phyloP scores from a whole-genome alignment of 805 yeast species.

The Yarrowia yakushimensis region DNA sequence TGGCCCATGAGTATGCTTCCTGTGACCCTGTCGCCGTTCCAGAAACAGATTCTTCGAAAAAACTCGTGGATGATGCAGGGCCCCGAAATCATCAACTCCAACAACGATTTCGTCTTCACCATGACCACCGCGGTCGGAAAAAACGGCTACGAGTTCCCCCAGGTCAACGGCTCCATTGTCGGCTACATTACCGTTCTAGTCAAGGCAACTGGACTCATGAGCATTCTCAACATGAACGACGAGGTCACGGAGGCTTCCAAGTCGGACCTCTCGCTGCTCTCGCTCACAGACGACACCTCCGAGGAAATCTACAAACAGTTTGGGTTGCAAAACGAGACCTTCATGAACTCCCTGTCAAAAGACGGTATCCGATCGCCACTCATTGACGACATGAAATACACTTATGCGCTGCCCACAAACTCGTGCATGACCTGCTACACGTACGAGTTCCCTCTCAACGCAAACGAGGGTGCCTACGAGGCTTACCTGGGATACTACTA shows the following conservation, averaged over 20 bases:
- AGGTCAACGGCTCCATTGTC: constrained; percentile 4
- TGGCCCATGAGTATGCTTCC: constrained; percentile 10
- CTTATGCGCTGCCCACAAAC: constrained; percentile 29
- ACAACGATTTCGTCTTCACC: constrained; percentile 9
- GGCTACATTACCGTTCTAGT: constrained; percentile 5
- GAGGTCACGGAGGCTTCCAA: background rate
- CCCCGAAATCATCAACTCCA: background rate
- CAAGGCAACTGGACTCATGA: background rate
- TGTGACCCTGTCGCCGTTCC: background rate
- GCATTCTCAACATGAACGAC: background rate
- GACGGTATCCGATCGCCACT: background rate
- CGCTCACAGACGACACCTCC: constrained; percentile 7
- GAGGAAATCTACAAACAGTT: background rate
- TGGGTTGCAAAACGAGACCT: background rate
- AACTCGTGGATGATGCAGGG: constrained; percentile 17
- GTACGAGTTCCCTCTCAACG: constrained; percentile 26
- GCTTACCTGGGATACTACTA: background rate
- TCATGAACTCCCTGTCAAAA: background rate
- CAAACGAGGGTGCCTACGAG: background rate
- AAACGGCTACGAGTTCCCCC: constrained; percentile 15
- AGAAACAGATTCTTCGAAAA: background rate
- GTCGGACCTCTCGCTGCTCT: background rate
- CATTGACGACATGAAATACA: constrained; percentile 5
- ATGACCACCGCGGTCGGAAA: constrained; percentile 17
- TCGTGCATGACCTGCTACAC: constrained; percentile 29